phyloP scores from a whole-genome alignment of 2,329 filamentous ascomycete genomes.

The Fusarium bulbicola region DNA sequence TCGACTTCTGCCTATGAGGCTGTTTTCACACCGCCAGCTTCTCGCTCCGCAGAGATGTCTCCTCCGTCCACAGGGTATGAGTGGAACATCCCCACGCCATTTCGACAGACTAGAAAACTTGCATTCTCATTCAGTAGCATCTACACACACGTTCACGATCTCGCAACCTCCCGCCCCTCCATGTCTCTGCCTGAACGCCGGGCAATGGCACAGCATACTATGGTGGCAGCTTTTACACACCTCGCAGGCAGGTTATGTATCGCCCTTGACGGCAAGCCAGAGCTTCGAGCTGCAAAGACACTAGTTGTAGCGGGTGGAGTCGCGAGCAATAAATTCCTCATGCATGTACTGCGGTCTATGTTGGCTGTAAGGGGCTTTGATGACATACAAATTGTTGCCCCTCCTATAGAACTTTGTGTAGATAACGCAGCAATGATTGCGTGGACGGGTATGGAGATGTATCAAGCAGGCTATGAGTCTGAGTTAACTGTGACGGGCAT shows the following conservation, averaged over 20 bases:
- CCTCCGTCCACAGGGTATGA: slow-evolving; percentile 50
- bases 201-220: slow-evolving; percentile 74
- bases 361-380: slow-evolving; percentile 73
- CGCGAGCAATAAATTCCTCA: slow-evolving; percentile 83
- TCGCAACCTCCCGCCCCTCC: slow-evolving; percentile 52
- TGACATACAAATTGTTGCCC: slow-evolving; percentile 72
- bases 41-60: slow-evolving; percentile 66
- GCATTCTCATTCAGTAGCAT: slow-evolving; percentile 79
- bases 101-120: slow-evolving; percentile 66
- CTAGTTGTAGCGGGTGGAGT: slow-evolving; percentile 92
- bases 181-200: slow-evolving; percentile 69
- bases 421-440: slow-evolving; percentile 99
- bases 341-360: slow-evolving; percentile 66
- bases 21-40: slow-evolving; percentile 66
- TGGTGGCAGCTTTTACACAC: slow-evolving; percentile 89
- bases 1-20: slow-evolving; percentile 44
- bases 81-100: slow-evolving; percentile 77
- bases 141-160: slow-evolving; percentile 60
- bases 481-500: slow-evolving; percentile 67
- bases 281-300: slow-evolving; percentile 57
- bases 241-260: slow-evolving; percentile 78
- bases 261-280: slow-evolving; percentile 59
- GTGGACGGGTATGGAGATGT: slow-evolving; percentile 96
- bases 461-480: slow-evolving; percentile 75
- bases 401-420: slow-evolving; percentile 82